Evolutionary conservation across 2,329 filamentous ascomycete genomes (phyloP).

Genomic region (Ophiostoma populinum): DNA sequence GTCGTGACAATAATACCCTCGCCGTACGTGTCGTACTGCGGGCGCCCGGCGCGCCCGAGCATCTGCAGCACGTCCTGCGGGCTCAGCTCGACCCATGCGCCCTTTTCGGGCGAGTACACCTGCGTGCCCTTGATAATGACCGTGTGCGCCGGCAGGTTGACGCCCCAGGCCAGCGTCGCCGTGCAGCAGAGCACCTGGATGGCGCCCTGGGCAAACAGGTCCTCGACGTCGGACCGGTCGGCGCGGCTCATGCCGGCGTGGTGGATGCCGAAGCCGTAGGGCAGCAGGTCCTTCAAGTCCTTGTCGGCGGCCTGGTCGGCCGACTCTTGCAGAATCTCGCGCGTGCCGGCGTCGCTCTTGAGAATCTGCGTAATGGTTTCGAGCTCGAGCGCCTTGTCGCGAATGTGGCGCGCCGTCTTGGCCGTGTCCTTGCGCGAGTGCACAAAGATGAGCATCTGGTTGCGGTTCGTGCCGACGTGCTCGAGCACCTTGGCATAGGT

Average conservation of each 20-base stretch:
- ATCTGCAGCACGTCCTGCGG: slow-evolving; percentile 97
- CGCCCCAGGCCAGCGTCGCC: slow-evolving; percentile 96
- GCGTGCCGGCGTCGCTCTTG: slow-evolving; percentile 76
- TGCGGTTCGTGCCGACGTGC: slow-evolving; percentile 79
- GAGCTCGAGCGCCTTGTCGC: slow-evolving; percentile 91
- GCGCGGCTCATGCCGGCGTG: slow-evolving; percentile 92
- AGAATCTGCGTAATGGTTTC: slow-evolving; percentile 95
- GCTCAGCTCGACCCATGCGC: slow-evolving; percentile 94
- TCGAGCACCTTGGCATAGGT: slow-evolving; percentile 96
- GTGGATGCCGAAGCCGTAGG: slow-evolving; percentile 95
- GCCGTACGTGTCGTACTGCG: slow-evolving; percentile 93
- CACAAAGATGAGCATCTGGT: slow-evolving; percentile 98
- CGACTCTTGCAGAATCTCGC: slow-evolving; percentile 76
- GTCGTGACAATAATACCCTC: slow-evolving; percentile 98
- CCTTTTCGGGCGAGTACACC: slow-evolving; percentile 95
- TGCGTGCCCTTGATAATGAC: slow-evolving; percentile 98
- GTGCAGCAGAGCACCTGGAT: slow-evolving; percentile 95
- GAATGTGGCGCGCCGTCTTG: slow-evolving; percentile 90
- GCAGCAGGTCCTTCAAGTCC: slow-evolving; percentile 83
- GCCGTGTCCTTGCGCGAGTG: slow-evolving; percentile 96
- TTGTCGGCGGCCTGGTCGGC: slow-evolving; percentile 66
- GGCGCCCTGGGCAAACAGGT: slow-evolving; percentile 77
- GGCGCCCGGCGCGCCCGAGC: slow-evolving; percentile 90
- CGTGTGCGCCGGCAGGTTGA: slow-evolving; percentile 92
- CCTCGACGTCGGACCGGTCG: slow-evolving; percentile 91